phyloP scores from a whole-genome alignment of 768 basidiomycete species.

The Phylloporus scabripes region DNA sequence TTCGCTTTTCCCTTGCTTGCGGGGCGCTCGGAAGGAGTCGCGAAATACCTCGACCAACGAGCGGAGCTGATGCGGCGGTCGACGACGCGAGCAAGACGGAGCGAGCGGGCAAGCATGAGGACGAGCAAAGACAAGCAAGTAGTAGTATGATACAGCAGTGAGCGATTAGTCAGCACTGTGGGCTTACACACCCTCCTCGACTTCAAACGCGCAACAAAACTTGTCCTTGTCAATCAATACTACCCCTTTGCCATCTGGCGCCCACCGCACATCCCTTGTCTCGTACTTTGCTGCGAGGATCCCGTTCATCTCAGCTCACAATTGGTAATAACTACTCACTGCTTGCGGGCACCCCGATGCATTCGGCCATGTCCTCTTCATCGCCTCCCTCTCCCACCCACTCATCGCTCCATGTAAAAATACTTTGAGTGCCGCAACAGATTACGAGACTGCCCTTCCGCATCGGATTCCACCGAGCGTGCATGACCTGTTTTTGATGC shows the following conservation, averaged over 20 bases:
- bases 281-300: slow-evolving; percentile 57
- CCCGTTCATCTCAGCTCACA: background rate
- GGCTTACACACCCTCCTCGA: slow-evolving; percentile 37
- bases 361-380: slow-evolving; percentile 80
- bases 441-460: slow-evolving; percentile 64
- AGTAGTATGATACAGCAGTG: background rate
- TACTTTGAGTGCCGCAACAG: slow-evolving; percentile 59
- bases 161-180: slow-evolving; percentile 18
- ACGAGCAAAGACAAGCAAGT: background rate
- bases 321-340: slow-evolving; percentile 29
- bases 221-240: slow-evolving; percentile 68
- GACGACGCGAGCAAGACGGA: slow-evolving; percentile 47
- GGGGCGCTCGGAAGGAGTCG: slow-evolving; percentile 38
- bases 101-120: slow-evolving; percentile 58
- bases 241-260: slow-evolving; percentile 82
- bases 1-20: slow-evolving; percentile 31
- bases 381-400: slow-evolving; percentile 58
- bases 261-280: slow-evolving; percentile 66
- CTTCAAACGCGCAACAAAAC: slow-evolving; percentile 86
- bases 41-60: slow-evolving; percentile 39
- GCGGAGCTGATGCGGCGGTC: slow-evolving; percentile 34
- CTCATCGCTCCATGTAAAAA: slow-evolving; percentile 82
- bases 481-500: slow-evolving; percentile 57
- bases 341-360: slow-evolving; percentile 86
- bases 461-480: slow-evolving; percentile 80